Conservation (phyloP, 2,329 filamentous ascomycete species). For the Xylariomycetidae sp. region DNA sequence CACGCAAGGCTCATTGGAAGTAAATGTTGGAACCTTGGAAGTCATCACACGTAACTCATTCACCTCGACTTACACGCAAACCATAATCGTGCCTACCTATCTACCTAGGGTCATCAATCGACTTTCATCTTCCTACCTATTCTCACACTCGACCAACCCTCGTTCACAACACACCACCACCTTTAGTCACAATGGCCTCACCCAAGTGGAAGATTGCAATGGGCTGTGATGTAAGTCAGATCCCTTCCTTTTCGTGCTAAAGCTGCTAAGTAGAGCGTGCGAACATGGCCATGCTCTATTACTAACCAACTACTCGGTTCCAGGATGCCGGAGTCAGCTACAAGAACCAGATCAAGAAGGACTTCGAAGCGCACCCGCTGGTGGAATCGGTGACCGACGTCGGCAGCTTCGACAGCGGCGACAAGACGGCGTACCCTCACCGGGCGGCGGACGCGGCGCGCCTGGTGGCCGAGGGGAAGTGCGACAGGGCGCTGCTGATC, state of each 20-base stretch:
- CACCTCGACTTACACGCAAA: too few relatives aligned
- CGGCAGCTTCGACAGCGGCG: conserved; percentile 58
- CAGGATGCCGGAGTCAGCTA: conserved; percentile 71
- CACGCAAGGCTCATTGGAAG: too few relatives aligned
- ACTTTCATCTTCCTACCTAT: too few relatives aligned
- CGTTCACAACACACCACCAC: conserved; percentile 1
- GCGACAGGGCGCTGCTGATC: conserved; percentile 75
- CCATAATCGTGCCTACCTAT: too few relatives aligned
- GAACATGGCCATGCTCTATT: too few relatives aligned
- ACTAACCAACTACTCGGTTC: not conserved
- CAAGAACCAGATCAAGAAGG: conserved; percentile 72
- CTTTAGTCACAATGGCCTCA: conserved; percentile 31
- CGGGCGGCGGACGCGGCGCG: conserved; percentile 68
- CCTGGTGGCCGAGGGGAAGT: conserved; percentile 57
- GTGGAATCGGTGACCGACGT: conserved; percentile 70
- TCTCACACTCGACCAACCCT: not conserved
- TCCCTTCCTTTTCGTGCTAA: not conserved
- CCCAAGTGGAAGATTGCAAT: conserved; percentile 49
- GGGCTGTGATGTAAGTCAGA: conserved; percentile 46
- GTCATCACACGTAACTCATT: too few relatives aligned
- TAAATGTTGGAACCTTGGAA: too few relatives aligned
- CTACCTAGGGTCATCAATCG: too few relatives aligned
- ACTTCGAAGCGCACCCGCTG: conserved; percentile 62
- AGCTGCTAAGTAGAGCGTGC: too few relatives aligned
- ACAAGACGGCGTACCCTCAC: conserved; percentile 81